phyloP scores from a whole-genome alignment of 768 basidiomycete genomes.

The Calocybe indica region DNA sequence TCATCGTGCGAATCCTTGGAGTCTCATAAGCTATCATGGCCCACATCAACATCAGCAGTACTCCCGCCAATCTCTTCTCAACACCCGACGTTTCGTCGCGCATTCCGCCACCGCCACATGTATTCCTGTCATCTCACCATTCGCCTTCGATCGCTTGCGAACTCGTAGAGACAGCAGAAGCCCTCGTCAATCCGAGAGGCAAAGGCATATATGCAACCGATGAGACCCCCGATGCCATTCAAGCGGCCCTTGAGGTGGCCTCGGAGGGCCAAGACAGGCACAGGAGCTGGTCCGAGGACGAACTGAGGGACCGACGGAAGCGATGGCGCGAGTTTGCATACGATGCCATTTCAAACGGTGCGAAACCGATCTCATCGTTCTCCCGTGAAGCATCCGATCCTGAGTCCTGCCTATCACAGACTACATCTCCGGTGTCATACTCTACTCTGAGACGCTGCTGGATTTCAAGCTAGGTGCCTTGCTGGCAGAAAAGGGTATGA shows the following conservation, averaged over 20 bases:
- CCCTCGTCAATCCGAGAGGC: slow-evolving; percentile 40
- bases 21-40: slow-evolving; percentile 8
- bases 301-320: slow-evolving; percentile 31
- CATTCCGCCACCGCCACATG: slow-evolving; percentile 11
- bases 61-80: slow-evolving; percentile 26
- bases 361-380: slow-evolving; percentile 3
- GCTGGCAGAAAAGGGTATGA: slow-evolving; percentile 38
- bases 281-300: slow-evolving; percentile 24
- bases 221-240: slow-evolving; percentile 39
- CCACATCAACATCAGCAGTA: slow-evolving; percentile 14
- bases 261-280: slow-evolving; percentile 18
- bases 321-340: slow-evolving; percentile 41
- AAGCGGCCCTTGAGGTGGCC: slow-evolving; percentile 30
- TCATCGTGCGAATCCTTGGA: slow-evolving; percentile 12
- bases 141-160: slow-evolving; percentile 33
- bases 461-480: slow-evolving; percentile 43
- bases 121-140: slow-evolving; percentile 34
- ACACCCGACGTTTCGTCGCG: slow-evolving; percentile 13
- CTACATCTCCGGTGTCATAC: slow-evolving; percentile 45
- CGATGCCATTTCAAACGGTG: slow-evolving; percentile 33
- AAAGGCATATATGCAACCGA: slow-evolving; percentile 53
- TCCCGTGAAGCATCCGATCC: background rate
- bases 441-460: slow-evolving; percentile 42
- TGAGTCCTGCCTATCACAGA: slow-evolving; percentile 19
- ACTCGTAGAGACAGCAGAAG: slow-evolving; percentile 36